phyloP scores from a whole-genome alignment of 805 yeast genomes.

The Wickerhamiella galacta region DNA sequence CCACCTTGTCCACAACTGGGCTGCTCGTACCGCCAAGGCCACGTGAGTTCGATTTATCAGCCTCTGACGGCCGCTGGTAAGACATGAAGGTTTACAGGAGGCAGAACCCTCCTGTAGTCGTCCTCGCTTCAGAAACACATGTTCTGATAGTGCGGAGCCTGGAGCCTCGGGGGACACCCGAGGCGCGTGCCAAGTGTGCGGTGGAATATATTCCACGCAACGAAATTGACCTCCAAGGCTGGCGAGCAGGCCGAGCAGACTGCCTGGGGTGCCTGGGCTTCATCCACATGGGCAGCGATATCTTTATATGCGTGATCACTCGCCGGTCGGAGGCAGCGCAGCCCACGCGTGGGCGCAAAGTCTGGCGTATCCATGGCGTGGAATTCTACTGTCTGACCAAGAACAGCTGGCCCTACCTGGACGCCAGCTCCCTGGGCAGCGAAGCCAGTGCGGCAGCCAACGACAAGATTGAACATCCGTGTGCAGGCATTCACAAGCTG shows the following conservation, averaged over 20 bases:
- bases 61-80: too few relatives aligned
- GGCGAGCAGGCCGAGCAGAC: constrained; percentile 26
- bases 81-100: constrained; percentile 52
- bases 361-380: constrained; percentile 65
- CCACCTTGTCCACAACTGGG: too few relatives aligned
- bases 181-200: constrained; percentile 15
- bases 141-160: constrained; percentile 35
- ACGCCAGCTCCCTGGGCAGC: constrained; percentile 50
- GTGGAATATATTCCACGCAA: constrained; percentile 31
- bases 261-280: constrained; percentile 54
- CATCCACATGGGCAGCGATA: constrained; percentile 47
- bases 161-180: constrained; percentile 7
- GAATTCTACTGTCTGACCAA: constrained; percentile 67
- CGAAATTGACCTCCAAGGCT: constrained; percentile 25
- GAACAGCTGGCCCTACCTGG: constrained; percentile 65
- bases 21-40: too few relatives aligned
- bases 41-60: too few relatives aligned
- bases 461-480: constrained; percentile 48
- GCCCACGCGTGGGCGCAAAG: constrained; percentile 65
- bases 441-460: constrained; percentile 33
- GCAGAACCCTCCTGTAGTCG: constrained; percentile 50
- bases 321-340: constrained; percentile 62
- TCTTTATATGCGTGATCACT: constrained; percentile 65
- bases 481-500: constrained; percentile 60
- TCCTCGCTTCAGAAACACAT: constrained; percentile 40